These are phyloP conservation scores for Talaromyces borbonicus DNA, from an alignment of 495 filamentous ascomycete species.

Conservation along the genomic window DNA sequence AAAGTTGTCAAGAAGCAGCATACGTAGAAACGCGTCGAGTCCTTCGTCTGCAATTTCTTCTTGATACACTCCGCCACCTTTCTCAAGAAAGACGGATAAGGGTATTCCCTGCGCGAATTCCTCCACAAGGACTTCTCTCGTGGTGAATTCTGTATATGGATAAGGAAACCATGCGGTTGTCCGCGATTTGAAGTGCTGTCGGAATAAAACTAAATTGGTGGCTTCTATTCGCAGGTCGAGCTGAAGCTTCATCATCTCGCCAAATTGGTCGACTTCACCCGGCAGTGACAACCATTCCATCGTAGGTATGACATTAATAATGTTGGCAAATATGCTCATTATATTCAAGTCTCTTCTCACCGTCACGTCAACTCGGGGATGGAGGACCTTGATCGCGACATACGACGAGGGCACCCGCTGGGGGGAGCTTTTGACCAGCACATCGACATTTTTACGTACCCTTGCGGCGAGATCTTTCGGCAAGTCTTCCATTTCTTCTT, in stretches of 20 bases:
- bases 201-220: slow-evolving; percentile 80
- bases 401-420: slow-evolving; percentile 81
- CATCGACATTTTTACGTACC: slow-evolving; percentile 73
- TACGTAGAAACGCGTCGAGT: slow-evolving; percentile 93
- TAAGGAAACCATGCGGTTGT: slow-evolving; percentile 94
- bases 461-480: slow-evolving; percentile 50
- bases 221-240: slow-evolving; percentile 93
- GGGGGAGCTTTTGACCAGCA: slow-evolving; percentile 74
- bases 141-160: slow-evolving; percentile 84
- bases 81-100: slow-evolving; percentile 76
- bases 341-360: slow-evolving; percentile 86
- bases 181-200: slow-evolving; percentile 79
- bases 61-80: slow-evolving; percentile 87
- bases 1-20: slow-evolving; percentile 97
- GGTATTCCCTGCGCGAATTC: slow-evolving; percentile 95
- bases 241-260: slow-evolving; percentile 96
- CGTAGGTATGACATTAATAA: slow-evolving; percentile 82
- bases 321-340: slow-evolving; percentile 83
- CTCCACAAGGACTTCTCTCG: slow-evolving; percentile 85
- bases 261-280: slow-evolving; percentile 88
- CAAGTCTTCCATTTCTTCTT: slow-evolving; percentile 39
- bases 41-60: slow-evolving; percentile 92
- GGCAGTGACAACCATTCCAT: slow-evolving; percentile 97
- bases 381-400: slow-evolving; percentile 93
- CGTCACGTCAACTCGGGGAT: slow-evolving; percentile 80